Evolutionary conservation across 2,329 filamentous ascomycete genomes (phyloP), one percentile per base, ranked within the genome.

Genomic region (Fusarium newnesense): DNA sequence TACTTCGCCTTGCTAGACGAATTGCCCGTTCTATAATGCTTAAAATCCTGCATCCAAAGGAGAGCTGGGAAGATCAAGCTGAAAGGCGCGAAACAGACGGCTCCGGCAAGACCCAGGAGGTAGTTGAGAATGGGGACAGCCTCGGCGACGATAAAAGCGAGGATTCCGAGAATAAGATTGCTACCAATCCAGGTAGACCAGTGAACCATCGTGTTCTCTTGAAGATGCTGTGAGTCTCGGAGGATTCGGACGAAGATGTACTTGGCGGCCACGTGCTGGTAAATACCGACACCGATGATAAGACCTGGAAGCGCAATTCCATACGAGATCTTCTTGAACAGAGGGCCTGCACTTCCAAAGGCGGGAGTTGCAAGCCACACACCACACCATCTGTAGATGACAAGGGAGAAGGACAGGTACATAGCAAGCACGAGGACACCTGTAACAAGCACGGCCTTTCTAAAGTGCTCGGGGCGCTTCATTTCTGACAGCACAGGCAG

Each of bases 401-500:
- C 44, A 4, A 60, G 57, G 7, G 57, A 60, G 57, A 60, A 60
- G 2, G 57, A 40, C 12, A 60, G 36, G 57, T 60, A 60, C 57
- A 60, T 60, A 24, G 57, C 44, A n/a, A 32, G 19, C 7, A 60
- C 36, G 21, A 53, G 44, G 24, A 26, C 57, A 40, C 57, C 57
- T 26, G 57, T 60, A 13, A 60, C 44, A 9, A 60, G 18, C 7
- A 60, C 57, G 13, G 57, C 44, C 43, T 53, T 60, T 19, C 30
- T 60, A 18, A 32, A 60, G 44, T 60, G 57, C 21, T 60, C 57
- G 4, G 57, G 57, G 11, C 28, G 57, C n/a, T 24, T 50, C 73
- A 91, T 90, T 79, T 91, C 89, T 1, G 85, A 85, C 62, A 90
- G 88, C 82, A 85, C 7, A 85, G 88, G n/a, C 1, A 77, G 60